These are phyloP conservation scores for Sclerotinia minor DNA, from an alignment of 2,329 filamentous ascomycete species.

Conservation along the genomic window DNA sequence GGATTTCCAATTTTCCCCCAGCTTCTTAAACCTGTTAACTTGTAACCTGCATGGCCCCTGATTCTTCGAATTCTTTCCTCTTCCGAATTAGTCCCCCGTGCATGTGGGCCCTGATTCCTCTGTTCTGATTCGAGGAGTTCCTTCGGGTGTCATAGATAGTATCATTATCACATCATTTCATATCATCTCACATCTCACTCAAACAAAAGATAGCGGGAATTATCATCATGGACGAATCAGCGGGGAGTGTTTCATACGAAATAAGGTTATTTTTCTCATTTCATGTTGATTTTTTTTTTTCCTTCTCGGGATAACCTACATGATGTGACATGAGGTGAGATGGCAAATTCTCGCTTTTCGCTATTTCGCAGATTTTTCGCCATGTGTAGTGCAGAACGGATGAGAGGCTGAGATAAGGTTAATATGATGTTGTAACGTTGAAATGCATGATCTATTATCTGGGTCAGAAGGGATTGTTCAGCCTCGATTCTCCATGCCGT, in stretches of 20 bases:
- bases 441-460: not conserved
- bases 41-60: not conserved
- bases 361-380: not conserved
- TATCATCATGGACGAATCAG: not conserved
- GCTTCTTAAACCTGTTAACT: not conserved
- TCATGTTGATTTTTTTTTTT: no score
- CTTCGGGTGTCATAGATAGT: not conserved
- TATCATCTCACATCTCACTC: not conserved
- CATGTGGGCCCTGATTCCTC: not conserved
- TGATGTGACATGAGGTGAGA: not conserved
- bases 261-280: not conserved
- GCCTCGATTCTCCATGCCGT: not conserved
- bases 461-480: not conserved
- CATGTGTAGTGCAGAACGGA: not conserved
- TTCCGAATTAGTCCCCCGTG: not conserved
- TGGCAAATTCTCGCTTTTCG: not conserved
- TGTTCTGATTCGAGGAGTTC: not conserved
- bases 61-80: not conserved
- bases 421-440: not conserved
- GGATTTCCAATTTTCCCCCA: not conserved
- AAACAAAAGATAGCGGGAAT: not conserved
- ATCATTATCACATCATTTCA: not conserved
- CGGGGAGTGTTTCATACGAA: not conserved
- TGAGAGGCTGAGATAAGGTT: constrained; percentile 1
- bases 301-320: not conserved